These are phyloP conservation scores for Fraxinus cuspidata DNA, from an alignment of 257 asterid genomes.

Conservation along the genomic window DNA sequence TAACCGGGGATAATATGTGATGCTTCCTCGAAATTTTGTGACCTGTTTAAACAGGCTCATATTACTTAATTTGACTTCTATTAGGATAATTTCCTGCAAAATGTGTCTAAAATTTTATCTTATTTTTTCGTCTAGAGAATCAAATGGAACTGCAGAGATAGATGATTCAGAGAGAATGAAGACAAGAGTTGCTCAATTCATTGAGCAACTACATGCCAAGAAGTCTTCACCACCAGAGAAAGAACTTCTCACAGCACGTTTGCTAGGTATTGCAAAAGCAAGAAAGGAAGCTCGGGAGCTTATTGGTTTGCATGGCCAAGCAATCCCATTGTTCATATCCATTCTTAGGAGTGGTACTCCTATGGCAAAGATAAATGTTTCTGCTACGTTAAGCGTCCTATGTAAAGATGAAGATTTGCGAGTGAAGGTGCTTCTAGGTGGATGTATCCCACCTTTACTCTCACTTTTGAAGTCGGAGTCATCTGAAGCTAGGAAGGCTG, in stretches of 20 bases:
- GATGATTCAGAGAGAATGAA: constrained; percentile 6
- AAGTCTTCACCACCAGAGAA: constrained; percentile 15
- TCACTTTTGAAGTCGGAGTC: constrained; percentile 70
- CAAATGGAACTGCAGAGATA: background rate
- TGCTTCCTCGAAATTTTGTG: background rate
- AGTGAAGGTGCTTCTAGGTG: constrained; percentile 83
- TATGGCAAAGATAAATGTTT: constrained; percentile 46
- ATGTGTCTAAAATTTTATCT: background rate
- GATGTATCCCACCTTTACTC: constrained; percentile 85
- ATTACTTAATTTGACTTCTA: background rate
- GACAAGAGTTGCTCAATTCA: constrained; percentile 17
- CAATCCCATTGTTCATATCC: constrained; percentile 21
- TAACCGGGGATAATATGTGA: background rate
- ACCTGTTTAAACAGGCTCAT: background rate
- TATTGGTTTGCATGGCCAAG: constrained; percentile 20
- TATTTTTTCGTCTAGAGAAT: background rate
- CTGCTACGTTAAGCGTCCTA: constrained; percentile 67
- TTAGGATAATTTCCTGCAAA: background rate
- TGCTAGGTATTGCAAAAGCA: constrained; percentile 21
- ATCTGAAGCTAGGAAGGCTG: constrained; percentile 74
- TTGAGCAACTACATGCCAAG: constrained; percentile 22
- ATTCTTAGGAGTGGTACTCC: constrained; percentile 20
- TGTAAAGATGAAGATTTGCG: constrained; percentile 78
- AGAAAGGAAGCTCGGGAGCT: constrained; percentile 23
- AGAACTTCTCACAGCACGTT: constrained; percentile 21